These are phyloP conservation scores for Botrytis galanthina DNA, from an alignment of 2,329 filamentous ascomycete genomes.

Conservation along the genomic window DNA sequence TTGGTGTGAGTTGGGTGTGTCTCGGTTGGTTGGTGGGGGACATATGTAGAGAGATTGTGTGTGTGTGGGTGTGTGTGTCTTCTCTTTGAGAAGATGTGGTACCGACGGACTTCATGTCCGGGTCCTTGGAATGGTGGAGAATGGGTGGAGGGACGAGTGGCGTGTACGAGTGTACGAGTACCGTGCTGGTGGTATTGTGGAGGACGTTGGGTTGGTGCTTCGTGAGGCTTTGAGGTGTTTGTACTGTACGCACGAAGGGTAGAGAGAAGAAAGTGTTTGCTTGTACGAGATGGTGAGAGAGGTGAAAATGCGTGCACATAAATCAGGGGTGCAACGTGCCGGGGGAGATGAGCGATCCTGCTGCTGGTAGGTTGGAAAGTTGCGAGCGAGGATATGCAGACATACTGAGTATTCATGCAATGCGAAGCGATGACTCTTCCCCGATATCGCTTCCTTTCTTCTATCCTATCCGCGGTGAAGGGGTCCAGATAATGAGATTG, in stretches of 20 bases:
- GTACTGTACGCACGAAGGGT: not conserved
- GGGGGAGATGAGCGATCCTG: not conserved
- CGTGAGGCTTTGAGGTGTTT: not conserved
- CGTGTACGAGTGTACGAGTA: not conserved
- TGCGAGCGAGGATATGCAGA: not conserved
- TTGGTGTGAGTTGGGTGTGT: not conserved
- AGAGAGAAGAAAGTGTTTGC: not conserved
- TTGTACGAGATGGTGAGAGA: not conserved
- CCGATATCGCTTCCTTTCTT: not conserved
- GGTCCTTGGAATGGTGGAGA: not conserved
- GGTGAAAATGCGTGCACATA: not conserved
- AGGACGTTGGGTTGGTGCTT: not conserved
- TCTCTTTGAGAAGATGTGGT: not conserved
- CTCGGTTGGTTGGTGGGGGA: not conserved
- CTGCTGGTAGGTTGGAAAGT: not conserved
- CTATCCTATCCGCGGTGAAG: not conserved
- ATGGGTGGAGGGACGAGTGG: not conserved
- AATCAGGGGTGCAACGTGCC: conserved; percentile 6
- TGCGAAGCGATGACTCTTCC: not conserved
- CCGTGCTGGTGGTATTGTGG: conserved; percentile 8
- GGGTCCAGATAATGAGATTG: not conserved
- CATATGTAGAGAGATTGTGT: no score
- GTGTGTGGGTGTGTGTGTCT: no score
- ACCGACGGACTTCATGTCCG: not conserved
- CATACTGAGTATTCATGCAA: not conserved